A percentile compares a stretch with the other conserved stretches of the same genome.
Evolutionary conservation across 176 grass and related monocot genomes (phyloP).

Genomic region (Zoysia pacifica): DNA sequence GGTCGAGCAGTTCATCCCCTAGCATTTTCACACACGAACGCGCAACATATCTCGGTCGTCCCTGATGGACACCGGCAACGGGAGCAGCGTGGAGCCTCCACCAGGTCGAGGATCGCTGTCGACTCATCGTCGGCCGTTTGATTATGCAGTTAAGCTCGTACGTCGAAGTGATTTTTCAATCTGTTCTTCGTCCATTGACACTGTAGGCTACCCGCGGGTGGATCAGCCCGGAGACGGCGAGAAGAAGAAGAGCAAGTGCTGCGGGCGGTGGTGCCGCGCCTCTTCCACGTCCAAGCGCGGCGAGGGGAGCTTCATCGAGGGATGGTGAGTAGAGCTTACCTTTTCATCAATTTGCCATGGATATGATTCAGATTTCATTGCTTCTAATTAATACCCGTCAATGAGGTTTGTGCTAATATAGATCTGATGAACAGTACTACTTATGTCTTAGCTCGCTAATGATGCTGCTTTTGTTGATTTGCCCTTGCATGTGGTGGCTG

Average conservation of each 20-base stretch:
- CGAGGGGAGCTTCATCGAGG: conserved; percentile 47
- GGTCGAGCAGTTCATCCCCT: no score
- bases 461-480: background rate
- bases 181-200: background rate
- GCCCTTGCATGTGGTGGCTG: background rate
- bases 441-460: background rate
- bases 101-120: no score
- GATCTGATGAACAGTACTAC: no score
- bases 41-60: no score
- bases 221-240: background rate
- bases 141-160: no score
- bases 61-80: no score
- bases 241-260: conserved; percentile 34
- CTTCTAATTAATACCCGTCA: no score
- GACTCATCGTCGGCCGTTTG: no score
- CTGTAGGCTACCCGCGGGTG: conserved; percentile 36
- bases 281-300: conserved; percentile 4
- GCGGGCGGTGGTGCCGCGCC: background rate
- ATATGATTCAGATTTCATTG: background rate
- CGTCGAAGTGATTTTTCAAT: background rate
- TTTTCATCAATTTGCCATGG: no score
- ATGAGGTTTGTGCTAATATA: no score
- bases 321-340: conserved; percentile 25
- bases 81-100: no score
- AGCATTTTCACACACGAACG: no score